Conservation (phyloP, 2,329 filamentous ascomycete genomes). For the Penicillium sp. region DNA sequence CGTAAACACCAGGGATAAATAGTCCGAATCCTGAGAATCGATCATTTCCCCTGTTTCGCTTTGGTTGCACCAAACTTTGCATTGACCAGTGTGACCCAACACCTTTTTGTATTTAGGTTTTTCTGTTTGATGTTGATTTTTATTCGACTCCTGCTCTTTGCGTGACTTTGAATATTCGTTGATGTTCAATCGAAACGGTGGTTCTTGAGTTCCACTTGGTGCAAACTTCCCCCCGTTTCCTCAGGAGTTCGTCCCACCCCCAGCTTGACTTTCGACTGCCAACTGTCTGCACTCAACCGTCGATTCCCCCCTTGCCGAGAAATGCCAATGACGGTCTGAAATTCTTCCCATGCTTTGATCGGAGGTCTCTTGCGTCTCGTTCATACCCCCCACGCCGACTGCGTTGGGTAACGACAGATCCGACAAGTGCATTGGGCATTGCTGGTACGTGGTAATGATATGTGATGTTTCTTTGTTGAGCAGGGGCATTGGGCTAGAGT, state of each 20-base stretch:
- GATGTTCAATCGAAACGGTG: not conserved
- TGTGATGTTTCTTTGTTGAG: too few species aligned
- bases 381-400: constrained; percentile 3
- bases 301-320: constrained; percentile 9
- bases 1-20: not conserved
- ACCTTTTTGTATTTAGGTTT: too few species aligned
- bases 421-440: constrained; percentile 9
- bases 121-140: too few species aligned
- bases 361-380: not conserved
- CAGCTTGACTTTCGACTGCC: constrained; percentile 7
- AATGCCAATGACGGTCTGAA: constrained; percentile 17
- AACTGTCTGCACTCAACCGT: constrained; percentile 7
- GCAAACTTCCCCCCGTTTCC: constrained; percentile 5
- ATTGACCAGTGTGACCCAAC: too few species aligned
- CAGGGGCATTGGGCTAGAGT: not conserved
- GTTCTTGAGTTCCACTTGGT: constrained; percentile 2
- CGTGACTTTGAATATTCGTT: too few species aligned
- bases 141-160: too few species aligned
- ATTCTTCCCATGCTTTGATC: constrained; percentile 6
- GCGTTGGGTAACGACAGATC: constrained; percentile 9
- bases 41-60: constrained; percentile 6
- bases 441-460: constrained; percentile 13
- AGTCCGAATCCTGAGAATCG: not conserved
- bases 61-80: not conserved
- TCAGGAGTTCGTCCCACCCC: constrained; percentile 23